Conservation (phyloP, 257 asterid species). For the Solanum sitiens region DNA sequence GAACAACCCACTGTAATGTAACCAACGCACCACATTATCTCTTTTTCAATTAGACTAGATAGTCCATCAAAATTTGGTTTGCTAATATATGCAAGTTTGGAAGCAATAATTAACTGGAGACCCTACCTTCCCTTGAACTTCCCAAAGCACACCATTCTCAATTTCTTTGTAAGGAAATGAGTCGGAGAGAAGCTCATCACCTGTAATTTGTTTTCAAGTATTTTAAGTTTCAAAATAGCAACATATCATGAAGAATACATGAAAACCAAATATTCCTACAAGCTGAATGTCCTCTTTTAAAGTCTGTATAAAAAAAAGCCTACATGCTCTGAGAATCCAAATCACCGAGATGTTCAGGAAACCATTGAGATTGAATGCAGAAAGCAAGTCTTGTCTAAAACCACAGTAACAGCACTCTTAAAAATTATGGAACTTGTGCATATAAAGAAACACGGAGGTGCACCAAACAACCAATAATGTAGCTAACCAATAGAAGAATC, state of each 20-base stretch:
- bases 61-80: neutral
- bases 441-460: neutral
- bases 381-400: neutral
- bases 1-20: slow-evolving; percentile 58
- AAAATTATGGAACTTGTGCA: neutral
- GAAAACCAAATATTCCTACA: neutral
- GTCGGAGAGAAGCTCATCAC: slow-evolving; percentile 91
- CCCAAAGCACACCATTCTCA: slow-evolving; percentile 72
- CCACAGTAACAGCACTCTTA: neutral
- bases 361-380: neutral
- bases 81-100: neutral
- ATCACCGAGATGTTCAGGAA: neutral
- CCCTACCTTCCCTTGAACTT: slow-evolving; percentile 77
- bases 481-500: neutral
- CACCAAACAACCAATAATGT: neutral
- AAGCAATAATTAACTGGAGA: neutral
- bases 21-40: neutral
- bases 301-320: neutral
- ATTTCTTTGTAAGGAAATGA: slow-evolving; percentile 80
- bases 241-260: neutral
- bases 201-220: slow-evolving; percentile 8
- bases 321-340: neutral
- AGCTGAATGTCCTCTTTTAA: neutral
- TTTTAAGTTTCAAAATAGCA: neutral
- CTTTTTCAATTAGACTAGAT: neutral